A percentile compares a stretch with the other conserved stretches of the same genome.
Conservation (phyloP, 225 moss, liverwort and hornwort species). For the Sphagnum contortum region DNA sequence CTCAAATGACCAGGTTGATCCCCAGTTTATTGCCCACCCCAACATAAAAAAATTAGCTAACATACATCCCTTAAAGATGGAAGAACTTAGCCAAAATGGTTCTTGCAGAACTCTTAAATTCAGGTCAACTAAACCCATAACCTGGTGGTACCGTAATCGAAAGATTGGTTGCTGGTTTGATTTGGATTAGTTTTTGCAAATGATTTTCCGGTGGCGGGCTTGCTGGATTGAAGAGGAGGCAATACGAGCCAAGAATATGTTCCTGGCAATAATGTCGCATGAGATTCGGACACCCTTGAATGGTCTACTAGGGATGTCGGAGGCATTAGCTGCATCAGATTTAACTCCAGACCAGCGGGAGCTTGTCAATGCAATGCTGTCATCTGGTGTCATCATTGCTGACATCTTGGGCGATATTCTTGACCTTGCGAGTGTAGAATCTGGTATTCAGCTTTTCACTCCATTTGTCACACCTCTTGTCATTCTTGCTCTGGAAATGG, state of each 20-base stretch:
- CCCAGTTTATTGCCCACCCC: too few species aligned
- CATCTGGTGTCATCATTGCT: conserved; percentile 15
- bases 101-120: too few species aligned
- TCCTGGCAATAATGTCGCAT: conserved; percentile 18
- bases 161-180: too few species aligned
- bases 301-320: conserved; percentile 12
- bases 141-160: too few species aligned
- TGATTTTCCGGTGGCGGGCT: too few species aligned
- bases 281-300: conserved; percentile 19
- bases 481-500: not conserved
- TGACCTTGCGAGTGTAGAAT: conserved; percentile 14
- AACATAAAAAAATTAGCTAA: too few species aligned
- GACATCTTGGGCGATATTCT: conserved; percentile 16
- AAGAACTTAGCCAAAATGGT: too few species aligned
- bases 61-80: too few species aligned
- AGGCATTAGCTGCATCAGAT: conserved; percentile 11
- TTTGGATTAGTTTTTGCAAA: too few species aligned
- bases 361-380: conserved; percentile 14
- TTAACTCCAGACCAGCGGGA: conserved; percentile 14
- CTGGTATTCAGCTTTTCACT: conserved; percentile 2
- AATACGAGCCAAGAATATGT: conserved; percentile 19
- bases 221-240: conserved; percentile 6
- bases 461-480: not conserved
- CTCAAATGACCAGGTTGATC: too few species aligned
- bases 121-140: too few species aligned